Conservation (phyloP, 495 filamentous ascomycete species). For the Penicillium manginii region DNA sequence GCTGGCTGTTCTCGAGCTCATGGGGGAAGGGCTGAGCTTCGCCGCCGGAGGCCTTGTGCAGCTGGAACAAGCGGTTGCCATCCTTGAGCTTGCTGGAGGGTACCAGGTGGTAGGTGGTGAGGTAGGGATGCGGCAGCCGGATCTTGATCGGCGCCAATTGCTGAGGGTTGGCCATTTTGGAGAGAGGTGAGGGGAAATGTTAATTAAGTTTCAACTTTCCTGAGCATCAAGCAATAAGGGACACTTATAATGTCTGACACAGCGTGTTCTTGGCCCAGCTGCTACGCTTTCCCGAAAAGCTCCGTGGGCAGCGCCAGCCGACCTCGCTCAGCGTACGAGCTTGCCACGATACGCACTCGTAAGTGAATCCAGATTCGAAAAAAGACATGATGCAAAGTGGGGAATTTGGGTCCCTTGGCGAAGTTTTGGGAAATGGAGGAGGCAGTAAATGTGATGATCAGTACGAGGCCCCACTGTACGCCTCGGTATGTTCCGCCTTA, state of each 20-base stretch:
- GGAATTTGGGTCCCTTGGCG: not conserved
- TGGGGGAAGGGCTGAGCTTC: constrained; percentile 19
- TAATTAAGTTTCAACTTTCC: not conserved
- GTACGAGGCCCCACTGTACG: not conserved
- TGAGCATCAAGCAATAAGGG: not conserved
- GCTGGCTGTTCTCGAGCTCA: constrained; percentile 22
- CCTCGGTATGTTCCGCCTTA: not conserved
- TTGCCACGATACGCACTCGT: not conserved
- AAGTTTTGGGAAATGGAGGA: not conserved
- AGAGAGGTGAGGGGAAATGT: not conserved
- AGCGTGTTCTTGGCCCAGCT: not conserved
- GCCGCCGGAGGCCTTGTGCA: constrained; percentile 9
- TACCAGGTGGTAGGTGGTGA: constrained; percentile 19
- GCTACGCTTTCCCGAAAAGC: not conserved
- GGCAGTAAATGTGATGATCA: not conserved
- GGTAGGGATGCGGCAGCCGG: constrained; percentile 21
- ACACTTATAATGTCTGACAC: constrained; percentile 1
- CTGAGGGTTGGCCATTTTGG: constrained; percentile 2
- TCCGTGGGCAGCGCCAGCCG: constrained; percentile 16
- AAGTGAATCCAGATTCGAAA: not conserved
- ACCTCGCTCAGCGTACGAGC: constrained; percentile 5
- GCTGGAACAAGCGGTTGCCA: constrained; percentile 7
- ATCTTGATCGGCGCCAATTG: constrained; percentile 15
- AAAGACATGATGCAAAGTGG: not conserved
- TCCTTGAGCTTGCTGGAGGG: constrained; percentile 6